A percentile compares a stretch with the other conserved stretches of the same genome.
phyloP scores from a whole-genome alignment of 208 protist genomes.

The Leishmania arabica region DNA sequence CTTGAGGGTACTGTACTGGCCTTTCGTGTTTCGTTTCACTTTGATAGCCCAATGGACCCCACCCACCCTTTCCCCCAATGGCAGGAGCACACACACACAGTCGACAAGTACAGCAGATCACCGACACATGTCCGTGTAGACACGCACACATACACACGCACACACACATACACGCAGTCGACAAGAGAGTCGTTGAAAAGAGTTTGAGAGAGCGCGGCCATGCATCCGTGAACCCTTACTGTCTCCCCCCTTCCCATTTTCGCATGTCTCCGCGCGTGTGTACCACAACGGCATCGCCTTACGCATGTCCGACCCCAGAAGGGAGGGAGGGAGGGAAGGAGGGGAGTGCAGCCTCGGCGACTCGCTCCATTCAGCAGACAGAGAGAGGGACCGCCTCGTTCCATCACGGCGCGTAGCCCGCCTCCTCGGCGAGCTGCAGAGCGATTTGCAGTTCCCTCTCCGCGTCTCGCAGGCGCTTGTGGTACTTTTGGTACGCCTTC shows the following conservation, averaged over 20 bases:
- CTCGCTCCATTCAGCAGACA: neutral
- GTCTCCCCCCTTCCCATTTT: too few relatives aligned
- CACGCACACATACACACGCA: neutral
- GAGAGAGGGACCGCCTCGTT: neutral
- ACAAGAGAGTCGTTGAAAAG: neutral
- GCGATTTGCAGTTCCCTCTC: conserved; percentile 27
- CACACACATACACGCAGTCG: neutral
- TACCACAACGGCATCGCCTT: neutral
- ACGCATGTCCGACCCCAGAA: neutral
- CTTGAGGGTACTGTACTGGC: neutral
- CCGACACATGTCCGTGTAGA: neutral
- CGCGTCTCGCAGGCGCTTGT: conserved; percentile 25
- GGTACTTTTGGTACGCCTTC: conserved; percentile 33
- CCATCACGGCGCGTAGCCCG: conserved; percentile 1
- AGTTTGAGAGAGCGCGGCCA: neutral
- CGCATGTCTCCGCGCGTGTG: neutral
- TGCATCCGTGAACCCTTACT: neutral
- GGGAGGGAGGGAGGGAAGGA: neutral
- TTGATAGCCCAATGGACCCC: neutral
- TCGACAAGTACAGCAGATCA: neutral
- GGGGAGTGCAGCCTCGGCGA: neutral
- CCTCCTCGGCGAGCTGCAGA: conserved; percentile 20
- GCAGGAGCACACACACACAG: neutral
- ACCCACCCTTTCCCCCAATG: neutral
- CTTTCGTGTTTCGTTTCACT: neutral